These are phyloP conservation scores for Sarocladium strictum DNA, from an alignment of 2,329 filamentous ascomycete species.

Conservation along the genomic window DNA sequence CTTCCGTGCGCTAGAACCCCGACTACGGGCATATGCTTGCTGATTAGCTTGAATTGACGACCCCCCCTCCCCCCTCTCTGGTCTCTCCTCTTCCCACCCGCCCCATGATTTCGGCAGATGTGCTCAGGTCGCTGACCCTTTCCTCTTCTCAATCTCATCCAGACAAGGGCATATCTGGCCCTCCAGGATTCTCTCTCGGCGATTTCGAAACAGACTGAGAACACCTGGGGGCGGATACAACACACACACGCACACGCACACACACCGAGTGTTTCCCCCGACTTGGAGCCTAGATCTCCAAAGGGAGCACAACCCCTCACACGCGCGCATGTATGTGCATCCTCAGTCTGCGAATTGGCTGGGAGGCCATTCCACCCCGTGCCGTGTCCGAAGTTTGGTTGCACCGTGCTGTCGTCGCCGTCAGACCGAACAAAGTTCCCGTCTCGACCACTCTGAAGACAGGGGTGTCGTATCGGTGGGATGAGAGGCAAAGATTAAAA, in stretches of 20 bases:
- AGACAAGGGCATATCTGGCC: no score
- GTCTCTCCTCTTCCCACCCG: neutral
- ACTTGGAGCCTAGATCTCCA: neutral
- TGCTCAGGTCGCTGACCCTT: no score
- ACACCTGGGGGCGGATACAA: no score
- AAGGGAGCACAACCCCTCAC: neutral
- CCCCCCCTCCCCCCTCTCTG: neutral
- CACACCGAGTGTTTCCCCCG: neutral
- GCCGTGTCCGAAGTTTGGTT: conserved; percentile 3
- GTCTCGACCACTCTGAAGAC: neutral
- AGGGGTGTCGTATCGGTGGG: neutral
- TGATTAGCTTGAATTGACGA: no score
- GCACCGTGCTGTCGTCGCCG: neutral
- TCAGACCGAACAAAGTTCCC: conserved; percentile 7
- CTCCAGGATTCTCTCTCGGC: no score
- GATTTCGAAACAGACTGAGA: no score
- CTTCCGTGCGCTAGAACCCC: no score
- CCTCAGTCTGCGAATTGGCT: neutral
- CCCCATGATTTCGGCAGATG: no score
- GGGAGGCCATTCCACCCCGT: neutral
- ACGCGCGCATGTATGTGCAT: neutral
- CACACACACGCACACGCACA: neutral
- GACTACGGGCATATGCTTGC: no score
- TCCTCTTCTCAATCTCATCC: no score
- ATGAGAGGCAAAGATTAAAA: neutral